These are phyloP conservation scores for Punctularia strigosozonata DNA, from an alignment of 768 basidiomycete species.

Conservation along the genomic window DNA sequence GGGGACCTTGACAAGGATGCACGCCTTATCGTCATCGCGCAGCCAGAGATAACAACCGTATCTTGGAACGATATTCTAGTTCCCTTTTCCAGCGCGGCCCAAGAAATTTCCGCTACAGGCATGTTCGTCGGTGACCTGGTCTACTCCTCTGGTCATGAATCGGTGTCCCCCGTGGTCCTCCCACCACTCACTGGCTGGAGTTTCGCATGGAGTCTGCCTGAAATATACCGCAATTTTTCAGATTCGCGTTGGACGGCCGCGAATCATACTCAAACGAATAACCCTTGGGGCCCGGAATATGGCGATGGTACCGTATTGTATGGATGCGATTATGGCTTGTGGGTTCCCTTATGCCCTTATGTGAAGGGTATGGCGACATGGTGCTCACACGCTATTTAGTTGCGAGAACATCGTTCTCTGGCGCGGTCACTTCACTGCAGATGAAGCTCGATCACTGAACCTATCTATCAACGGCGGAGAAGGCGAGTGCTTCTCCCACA, in stretches of 20 bases:
- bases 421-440: conserved; percentile 68
- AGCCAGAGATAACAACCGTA: conserved; percentile 35
- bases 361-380: no score
- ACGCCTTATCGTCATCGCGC: conserved; percentile 52
- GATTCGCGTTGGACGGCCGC: conserved; percentile 58
- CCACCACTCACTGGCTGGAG: conserved; percentile 59
- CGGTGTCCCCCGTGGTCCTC: conserved; percentile 20
- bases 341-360: conserved; percentile 14
- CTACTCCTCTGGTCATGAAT: conserved; percentile 17
- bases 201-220: conserved; percentile 67
- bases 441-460: conserved; percentile 50
- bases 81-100: conserved; percentile 22
- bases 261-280: conserved; percentile 63
- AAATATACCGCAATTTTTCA: conserved; percentile 42
- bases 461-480: conserved; percentile 74
- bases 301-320: conserved; percentile 72
- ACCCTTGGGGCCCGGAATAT: conserved; percentile 55
- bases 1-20: conserved; percentile 60
- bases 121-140: conserved; percentile 38
- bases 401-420: conserved; percentile 77
- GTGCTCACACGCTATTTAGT: conserved; percentile 27
- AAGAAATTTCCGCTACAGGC: conserved; percentile 21
- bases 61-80: conserved; percentile 62
- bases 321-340: conserved; percentile 85
- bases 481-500: conserved; percentile 28